Base-by-base conservation (phyloP, 2,329 filamentous ascomycete species). In the Ramularia collo-cygni region DNA sequence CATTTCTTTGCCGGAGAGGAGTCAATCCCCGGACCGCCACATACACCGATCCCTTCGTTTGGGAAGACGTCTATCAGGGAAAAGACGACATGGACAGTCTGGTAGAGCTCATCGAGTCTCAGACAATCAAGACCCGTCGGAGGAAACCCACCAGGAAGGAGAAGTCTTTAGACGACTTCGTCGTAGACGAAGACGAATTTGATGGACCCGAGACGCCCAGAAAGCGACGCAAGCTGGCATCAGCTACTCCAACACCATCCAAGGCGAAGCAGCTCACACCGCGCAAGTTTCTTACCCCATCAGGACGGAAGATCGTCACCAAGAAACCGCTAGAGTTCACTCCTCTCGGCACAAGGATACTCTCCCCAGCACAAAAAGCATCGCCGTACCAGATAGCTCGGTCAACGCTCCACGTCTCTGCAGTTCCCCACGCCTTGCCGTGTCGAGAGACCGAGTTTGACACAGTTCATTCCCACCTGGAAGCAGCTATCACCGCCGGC, bases 241-340 rank as follows among this genome's bases (percentile, higher is more conserved):
- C 64, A 28, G 59, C 54, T 1, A 70, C 67, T 13, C 66, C 68
- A 13, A 69, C 67, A 9, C 54, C 56, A 13, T 69, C 68, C 10
- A 62, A 59, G 35, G 61, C 58, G 43, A 69, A 68, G 42, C 63
- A 65, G 47, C 65, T 64, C 15, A 68, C 67, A 4, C 65, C 69
- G n/a, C 66, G 66, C 38, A 74, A 74, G 48, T 71, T 81, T 41
- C 67, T 69, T 3, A 83, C 79, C 0, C 79, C 79, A 13, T 77
- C 75, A 18, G 75, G 83, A 52, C 83, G 80, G 55, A 72, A 79
- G 46, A 79, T 87, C 28, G 65, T 85, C 28, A 68, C 90, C 29
- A 94, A 93, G 61, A 95, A 89, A 56, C 83, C 86, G 4, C 76
- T 98, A 26, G 89, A 95, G 58, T 96, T 96, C 56, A 98, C 92